Conservation (phyloP, 2,329 filamentous ascomycete species). For the Mollisiaceae sp. region DNA sequence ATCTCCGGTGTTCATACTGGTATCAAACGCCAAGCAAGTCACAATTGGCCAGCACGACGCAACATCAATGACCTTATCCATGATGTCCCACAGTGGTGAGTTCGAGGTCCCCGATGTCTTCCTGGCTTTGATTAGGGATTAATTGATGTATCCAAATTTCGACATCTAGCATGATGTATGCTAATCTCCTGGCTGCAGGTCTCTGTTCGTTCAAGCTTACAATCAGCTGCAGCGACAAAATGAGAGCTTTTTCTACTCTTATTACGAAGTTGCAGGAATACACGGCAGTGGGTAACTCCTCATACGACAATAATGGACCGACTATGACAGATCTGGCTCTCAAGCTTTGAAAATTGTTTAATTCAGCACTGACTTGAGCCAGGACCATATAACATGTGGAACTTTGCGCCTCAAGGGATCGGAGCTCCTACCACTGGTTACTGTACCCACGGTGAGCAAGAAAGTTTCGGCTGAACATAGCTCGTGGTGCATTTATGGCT, state of each 20-base stretch:
- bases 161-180: not conserved
- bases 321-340: not conserved
- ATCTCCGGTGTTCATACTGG: slow-evolving; percentile 34
- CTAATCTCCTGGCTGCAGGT: slow-evolving; percentile 26
- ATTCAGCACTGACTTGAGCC: slow-evolving; percentile 10
- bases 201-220: slow-evolving; percentile 36
- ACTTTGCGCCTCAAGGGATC: slow-evolving; percentile 27
- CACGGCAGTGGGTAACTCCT: slow-evolving; percentile 25
- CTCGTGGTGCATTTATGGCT: slow-evolving; percentile 5
- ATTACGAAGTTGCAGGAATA: slow-evolving; percentile 35
- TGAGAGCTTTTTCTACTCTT: slow-evolving; percentile 31
- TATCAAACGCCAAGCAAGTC: slow-evolving; percentile 24
- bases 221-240: slow-evolving; percentile 24
- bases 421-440: slow-evolving; percentile 34
- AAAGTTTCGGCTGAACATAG: not conserved
- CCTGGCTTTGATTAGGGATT: not conserved
- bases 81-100: slow-evolving; percentile 29
- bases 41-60: slow-evolving; percentile 30
- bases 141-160: not conserved
- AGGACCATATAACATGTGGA: slow-evolving; percentile 38
- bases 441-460: slow-evolving; percentile 37
- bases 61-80: slow-evolving; percentile 36
- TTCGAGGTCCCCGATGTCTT: not conserved
- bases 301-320: not conserved
- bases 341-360: slow-evolving; percentile 27